These are phyloP conservation scores for Mycena amicta DNA, from an alignment of 768 basidiomycete genomes.

Conservation along the genomic window DNA sequence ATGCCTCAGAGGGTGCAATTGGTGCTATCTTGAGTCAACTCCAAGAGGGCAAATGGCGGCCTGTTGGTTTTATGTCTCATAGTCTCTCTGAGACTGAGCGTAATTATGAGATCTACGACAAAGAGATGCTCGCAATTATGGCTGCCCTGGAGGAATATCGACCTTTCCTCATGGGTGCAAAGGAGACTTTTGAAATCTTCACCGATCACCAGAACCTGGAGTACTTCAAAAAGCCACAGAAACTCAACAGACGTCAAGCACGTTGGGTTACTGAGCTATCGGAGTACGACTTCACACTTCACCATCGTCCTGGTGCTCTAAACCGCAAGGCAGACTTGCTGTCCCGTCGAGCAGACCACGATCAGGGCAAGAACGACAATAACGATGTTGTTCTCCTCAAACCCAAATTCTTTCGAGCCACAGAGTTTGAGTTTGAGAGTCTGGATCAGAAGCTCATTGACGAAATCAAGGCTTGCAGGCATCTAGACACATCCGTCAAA, in stretches of 20 bases:
- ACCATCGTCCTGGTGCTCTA: not conserved
- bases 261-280: not conserved
- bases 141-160: slow-evolving; percentile 31
- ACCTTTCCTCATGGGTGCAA: slow-evolving; percentile 9
- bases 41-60: slow-evolving; percentile 29
- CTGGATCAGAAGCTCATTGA: not conserved
- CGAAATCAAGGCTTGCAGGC: not conserved
- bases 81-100: slow-evolving; percentile 34
- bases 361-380: slow-evolving; percentile 16
- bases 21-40: slow-evolving; percentile 29
- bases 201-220: slow-evolving; percentile 18
- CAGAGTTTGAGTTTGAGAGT: not conserved
- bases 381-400: not conserved
- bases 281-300: not conserved
- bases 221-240: slow-evolving; percentile 15
- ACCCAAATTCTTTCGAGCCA: slow-evolving; percentile 3
- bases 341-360: slow-evolving; percentile 12
- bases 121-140: slow-evolving; percentile 52
- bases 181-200: not conserved
- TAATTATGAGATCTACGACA: slow-evolving; percentile 51
- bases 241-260: slow-evolving; percentile 1
- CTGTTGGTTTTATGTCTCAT: slow-evolving; percentile 42
- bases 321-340: slow-evolving; percentile 6
- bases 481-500: not conserved
- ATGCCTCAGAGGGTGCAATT: slow-evolving; percentile 26